Conservation (phyloP, 2,329 filamentous ascomycete genomes). For the Pezicula neosporulosa region DNA sequence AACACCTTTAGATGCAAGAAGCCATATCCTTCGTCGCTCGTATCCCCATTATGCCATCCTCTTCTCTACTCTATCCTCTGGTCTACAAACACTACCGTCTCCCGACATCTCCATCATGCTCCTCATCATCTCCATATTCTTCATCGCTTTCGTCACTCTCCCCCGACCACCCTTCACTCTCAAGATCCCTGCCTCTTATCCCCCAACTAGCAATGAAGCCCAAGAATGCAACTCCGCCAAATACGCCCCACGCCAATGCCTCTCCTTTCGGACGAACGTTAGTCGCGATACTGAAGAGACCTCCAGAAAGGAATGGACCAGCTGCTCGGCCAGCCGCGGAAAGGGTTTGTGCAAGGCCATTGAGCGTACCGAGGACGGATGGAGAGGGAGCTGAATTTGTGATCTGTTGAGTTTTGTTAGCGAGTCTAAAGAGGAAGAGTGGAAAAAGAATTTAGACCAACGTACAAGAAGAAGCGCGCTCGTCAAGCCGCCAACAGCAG, state of each 20-base stretch:
- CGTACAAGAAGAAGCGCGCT: conserved; percentile 82
- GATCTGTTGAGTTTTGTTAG: conserved; percentile 53
- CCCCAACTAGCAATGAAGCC: conserved; percentile 79
- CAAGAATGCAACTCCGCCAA: conserved; percentile 76
- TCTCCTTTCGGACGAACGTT: conserved; percentile 77
- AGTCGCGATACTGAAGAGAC: conserved; percentile 77
- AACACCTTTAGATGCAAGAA: too few relatives aligned
- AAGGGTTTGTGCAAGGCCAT: conserved; percentile 90
- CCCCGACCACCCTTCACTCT: conserved; percentile 48
- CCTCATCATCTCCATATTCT: conserved; percentile 16
- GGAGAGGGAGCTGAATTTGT: conserved; percentile 90
- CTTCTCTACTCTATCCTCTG: too few relatives aligned
- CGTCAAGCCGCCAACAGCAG: conserved; percentile 83
- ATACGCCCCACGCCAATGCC: conserved; percentile 79
- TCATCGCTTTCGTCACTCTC: conserved; percentile 22
- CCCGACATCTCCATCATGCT: not conserved
- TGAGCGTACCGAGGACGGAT: conserved; percentile 81
- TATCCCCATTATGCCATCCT: too few relatives aligned
- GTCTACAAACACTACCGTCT: too few relatives aligned
- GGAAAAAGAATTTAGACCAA: conserved; percentile 12
- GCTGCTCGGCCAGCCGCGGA: conserved; percentile 86
- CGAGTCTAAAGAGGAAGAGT: not conserved
- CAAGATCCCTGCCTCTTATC: conserved; percentile 62
- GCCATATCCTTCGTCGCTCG: too few relatives aligned
- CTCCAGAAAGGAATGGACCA: conserved; percentile 84